phyloP scores from a whole-genome alignment of 805 yeast genomes.

The Barnettozyma siamensis region DNA sequence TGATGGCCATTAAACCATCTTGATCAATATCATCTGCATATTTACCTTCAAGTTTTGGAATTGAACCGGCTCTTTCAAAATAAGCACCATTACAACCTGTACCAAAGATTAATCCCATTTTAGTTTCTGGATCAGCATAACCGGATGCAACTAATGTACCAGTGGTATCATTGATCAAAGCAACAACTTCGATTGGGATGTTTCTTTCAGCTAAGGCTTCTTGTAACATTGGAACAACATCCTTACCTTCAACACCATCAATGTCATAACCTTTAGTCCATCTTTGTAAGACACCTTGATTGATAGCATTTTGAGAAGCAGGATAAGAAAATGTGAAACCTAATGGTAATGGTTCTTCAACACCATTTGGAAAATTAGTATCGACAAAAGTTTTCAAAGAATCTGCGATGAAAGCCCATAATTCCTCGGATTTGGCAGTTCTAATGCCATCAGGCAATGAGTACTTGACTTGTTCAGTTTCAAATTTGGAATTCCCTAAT shows the following conservation, averaged over 20 bases:
- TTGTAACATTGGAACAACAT: constrained; percentile 90
- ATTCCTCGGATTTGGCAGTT: constrained; percentile 68
- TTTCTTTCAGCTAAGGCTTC: constrained; percentile 54
- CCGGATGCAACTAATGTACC: constrained; percentile 95
- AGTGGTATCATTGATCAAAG: constrained; percentile 93
- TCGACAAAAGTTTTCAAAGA: constrained; percentile 65
- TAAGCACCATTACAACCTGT: constrained; percentile 98
- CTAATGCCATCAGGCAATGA: constrained; percentile 72
- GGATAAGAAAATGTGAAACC: constrained; percentile 97
- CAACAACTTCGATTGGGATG: constrained; percentile 82
- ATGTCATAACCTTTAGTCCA: constrained; percentile 99
- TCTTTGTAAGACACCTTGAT: constrained; percentile 81
- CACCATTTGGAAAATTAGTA: constrained; percentile 66
- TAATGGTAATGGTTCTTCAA: constrained; percentile 56
- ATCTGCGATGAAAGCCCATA: constrained; percentile 84
- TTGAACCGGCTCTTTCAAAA: constrained; percentile 65
- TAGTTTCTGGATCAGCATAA: constrained; percentile 82
- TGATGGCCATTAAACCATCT: constrained; percentile 84
- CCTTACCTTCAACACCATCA: constrained; percentile 87
- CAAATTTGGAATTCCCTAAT: constrained; percentile 79
- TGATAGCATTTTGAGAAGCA: constrained; percentile 74
- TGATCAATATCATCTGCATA: constrained; percentile 56
- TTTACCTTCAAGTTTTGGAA: constrained; percentile 77
- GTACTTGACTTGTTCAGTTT: constrained; percentile 81
- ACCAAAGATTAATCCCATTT: constrained; percentile 95